These are phyloP conservation scores for Hypoxylon lienhwacheense DNA, from an alignment of 495 filamentous ascomycete genomes.

Conservation along the genomic window DNA sequence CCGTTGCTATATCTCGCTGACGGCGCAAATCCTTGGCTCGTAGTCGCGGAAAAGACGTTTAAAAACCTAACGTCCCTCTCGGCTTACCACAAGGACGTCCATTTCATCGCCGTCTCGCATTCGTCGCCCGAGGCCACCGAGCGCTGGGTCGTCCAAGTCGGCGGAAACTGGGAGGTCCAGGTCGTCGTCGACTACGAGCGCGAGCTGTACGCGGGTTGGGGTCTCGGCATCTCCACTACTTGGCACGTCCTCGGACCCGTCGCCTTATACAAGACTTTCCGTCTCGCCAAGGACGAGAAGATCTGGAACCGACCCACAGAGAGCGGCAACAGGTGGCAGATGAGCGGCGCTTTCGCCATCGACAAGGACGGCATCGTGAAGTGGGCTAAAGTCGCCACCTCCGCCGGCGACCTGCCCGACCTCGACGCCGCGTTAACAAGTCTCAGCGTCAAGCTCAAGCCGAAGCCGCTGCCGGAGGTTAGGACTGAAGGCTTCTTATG, in stretches of 20 bases:
- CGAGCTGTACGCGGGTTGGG: constrained; percentile 56
- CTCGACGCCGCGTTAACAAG: constrained; percentile 11
- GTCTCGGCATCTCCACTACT: constrained; percentile 53
- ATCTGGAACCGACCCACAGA: constrained; percentile 59
- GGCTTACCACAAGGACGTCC: constrained; percentile 47
- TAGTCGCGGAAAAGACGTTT: constrained; percentile 63
- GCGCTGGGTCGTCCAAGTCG: constrained; percentile 55
- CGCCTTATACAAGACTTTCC: constrained; percentile 50
- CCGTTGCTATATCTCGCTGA: not conserved
- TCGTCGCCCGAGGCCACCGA: constrained; percentile 53
- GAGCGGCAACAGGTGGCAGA: constrained; percentile 62
- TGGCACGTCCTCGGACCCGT: constrained; percentile 56
- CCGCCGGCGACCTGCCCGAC: constrained; percentile 48
- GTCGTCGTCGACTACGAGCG: constrained; percentile 58
- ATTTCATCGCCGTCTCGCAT: constrained; percentile 63
- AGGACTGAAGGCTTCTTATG: constrained; percentile 30
- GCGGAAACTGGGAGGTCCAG: constrained; percentile 55
- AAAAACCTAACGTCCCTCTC: constrained; percentile 50
- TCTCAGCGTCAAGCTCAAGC: constrained; percentile 24
- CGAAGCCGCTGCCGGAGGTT: constrained; percentile 24
- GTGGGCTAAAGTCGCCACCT: constrained; percentile 47
- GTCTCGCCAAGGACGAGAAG: constrained; percentile 53
- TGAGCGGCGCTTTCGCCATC: constrained; percentile 57
- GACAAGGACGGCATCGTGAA: constrained; percentile 52
- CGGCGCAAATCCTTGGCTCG: constrained; percentile 15